Percentiles rank a stretch among this genome's conserved stretches.
These are phyloP conservation scores for Gnaphalium uliginosum DNA, from an alignment of 129 eudicot genomes.

Conservation along the genomic window DNA sequence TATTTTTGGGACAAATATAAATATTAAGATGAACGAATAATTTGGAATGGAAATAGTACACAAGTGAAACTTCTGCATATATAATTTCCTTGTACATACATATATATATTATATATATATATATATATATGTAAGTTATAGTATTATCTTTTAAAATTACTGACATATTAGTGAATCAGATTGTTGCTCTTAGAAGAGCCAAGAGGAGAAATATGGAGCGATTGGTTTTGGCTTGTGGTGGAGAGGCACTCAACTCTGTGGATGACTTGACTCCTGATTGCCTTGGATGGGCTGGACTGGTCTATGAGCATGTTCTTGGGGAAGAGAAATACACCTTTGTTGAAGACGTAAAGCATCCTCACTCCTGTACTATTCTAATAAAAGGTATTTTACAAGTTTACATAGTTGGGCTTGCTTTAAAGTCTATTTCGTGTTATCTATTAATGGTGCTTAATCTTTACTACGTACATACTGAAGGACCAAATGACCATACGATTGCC, in stretches of 20 bases:
- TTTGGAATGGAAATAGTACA: no score
- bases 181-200: constrained; percentile 94
- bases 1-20: background rate
- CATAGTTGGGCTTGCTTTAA: background rate
- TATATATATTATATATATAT: no score
- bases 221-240: constrained; percentile 89
- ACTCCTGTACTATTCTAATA: constrained; percentile 84
- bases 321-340: constrained; percentile 94
- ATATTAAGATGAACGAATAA: no score
- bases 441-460: background rate
- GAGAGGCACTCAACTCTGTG: constrained; percentile 92
- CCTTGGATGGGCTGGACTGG: constrained; percentile 98
- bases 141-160: background rate
- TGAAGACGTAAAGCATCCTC: constrained; percentile 84
- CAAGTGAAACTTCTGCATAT: no score
- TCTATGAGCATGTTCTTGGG: constrained; percentile 95
- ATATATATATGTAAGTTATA: no score
- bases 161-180: constrained; percentile 35
- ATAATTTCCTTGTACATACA: no score
- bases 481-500: constrained; percentile 95
- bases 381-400: constrained; percentile 49
- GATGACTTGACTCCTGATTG: constrained; percentile 81
- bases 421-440: background rate
- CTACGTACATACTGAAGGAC: constrained; percentile 45
- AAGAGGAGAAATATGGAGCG: constrained; percentile 95